A percentile compares a stretch with the other conserved stretches of the same genome.
These are phyloP conservation scores for Podila verticillata DNA, from an alignment of 192 early-diverging fungal genomes.

Conservation along the genomic window DNA sequence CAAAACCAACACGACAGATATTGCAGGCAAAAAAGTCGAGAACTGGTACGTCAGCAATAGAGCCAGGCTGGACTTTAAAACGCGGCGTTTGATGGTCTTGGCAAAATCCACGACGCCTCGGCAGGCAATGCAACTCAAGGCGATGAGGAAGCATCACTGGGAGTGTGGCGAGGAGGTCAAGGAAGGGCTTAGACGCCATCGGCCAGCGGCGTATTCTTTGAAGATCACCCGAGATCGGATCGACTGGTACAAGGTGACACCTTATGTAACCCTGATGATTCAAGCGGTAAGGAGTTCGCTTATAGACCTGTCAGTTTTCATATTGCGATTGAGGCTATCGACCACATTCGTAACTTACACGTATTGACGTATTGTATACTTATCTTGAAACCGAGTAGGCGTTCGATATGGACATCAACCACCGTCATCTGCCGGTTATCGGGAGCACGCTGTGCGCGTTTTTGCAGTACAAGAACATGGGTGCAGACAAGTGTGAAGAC, in stretches of 20 bases:
- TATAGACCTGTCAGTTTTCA: neutral
- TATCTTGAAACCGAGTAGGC: conserved; percentile 17
- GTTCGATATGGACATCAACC: conserved; percentile 28
- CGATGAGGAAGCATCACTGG: conserved; percentile 47
- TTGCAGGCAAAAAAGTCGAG: conserved; percentile 25
- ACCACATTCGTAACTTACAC: neutral
- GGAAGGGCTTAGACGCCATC: conserved; percentile 4
- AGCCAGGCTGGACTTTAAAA: conserved; percentile 11
- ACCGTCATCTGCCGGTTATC: conserved; percentile 14
- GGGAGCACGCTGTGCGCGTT: conserved; percentile 20
- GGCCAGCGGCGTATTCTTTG: conserved; percentile 21
- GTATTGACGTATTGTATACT: neutral
- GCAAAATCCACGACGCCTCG: conserved; percentile 28
- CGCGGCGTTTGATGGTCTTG: conserved; percentile 23
- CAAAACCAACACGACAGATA: neutral
- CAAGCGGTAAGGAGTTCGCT: conserved; percentile 28
- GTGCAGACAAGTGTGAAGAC: conserved; percentile 20
- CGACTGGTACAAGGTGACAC: conserved; percentile 25
- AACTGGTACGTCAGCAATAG: conserved; percentile 47
- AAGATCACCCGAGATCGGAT: conserved; percentile 27
- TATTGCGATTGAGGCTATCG: neutral
- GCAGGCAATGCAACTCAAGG: conserved; percentile 27
- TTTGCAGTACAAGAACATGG: conserved; percentile 20
- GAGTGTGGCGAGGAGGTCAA: conserved; percentile 22
- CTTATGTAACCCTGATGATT: conserved; percentile 38